A percentile compares a stretch with the other conserved stretches of the same genome.
phyloP scores from a whole-genome alignment of 2,329 filamentous ascomycete genomes.

The Colletotrichum sp. region DNA sequence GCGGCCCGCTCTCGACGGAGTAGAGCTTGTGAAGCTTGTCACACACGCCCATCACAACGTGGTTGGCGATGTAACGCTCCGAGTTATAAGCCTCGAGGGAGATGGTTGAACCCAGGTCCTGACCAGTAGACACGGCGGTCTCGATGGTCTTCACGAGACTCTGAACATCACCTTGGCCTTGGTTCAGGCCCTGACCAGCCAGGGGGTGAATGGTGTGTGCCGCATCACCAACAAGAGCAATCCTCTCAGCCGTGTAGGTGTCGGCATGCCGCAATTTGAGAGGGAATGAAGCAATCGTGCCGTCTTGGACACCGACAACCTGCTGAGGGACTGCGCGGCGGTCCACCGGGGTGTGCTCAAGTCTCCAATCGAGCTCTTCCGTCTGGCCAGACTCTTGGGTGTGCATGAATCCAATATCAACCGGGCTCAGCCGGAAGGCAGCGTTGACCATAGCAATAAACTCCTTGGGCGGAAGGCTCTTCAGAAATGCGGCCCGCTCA shows the following conservation, averaged over 20 bases:
- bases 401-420: conserved; percentile 86
- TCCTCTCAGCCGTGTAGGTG: conserved; percentile 87
- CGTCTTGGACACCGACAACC: conserved; percentile 75
- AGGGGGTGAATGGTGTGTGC: conserved; percentile 95
- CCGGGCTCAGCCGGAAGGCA: conserved; percentile 81
- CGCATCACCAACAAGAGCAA: conserved; percentile 91
- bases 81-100: conserved; percentile 82
- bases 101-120: conserved; percentile 82
- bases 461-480: conserved; percentile 73
- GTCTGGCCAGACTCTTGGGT: conserved; percentile 61
- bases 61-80: conserved; percentile 84
- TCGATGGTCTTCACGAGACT: conserved; percentile 77
- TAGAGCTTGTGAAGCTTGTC: conserved; percentile 96
- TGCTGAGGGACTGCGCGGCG: conserved; percentile 65
- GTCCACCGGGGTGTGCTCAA: conserved; percentile 69
- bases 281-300: conserved; percentile 87
- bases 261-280: conserved; percentile 92
- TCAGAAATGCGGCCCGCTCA: conserved; percentile 77
- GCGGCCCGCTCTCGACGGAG: conserved; percentile 76
- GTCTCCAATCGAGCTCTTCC: conserved; percentile 85
- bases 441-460: conserved; percentile 92
- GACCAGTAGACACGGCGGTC: conserved; percentile 79
- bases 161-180: conserved; percentile 88
- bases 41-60: conserved; percentile 76
- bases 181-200: conserved; percentile 92